These are phyloP conservation scores for Sporisorium sorghi DNA, from an alignment of 1,284 basidiomycete species.

Conservation along the genomic window DNA sequence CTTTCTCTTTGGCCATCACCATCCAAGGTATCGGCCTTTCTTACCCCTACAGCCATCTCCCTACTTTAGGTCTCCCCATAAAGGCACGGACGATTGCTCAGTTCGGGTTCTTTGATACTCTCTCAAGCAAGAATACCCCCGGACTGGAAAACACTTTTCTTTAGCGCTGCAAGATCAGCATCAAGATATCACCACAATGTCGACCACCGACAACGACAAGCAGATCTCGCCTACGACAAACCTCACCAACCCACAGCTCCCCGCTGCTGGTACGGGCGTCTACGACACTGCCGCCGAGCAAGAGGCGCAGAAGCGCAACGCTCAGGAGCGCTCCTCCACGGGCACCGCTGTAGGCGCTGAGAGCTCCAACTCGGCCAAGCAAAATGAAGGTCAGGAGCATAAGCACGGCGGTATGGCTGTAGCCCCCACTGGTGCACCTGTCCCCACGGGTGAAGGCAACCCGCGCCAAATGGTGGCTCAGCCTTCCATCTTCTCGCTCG, in stretches of 20 bases:
- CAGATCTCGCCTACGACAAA: constrained; percentile 35
- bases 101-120: neutral
- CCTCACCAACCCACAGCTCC: constrained; percentile 34
- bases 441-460: constrained; percentile 23
- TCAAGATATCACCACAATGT: constrained; percentile 9
- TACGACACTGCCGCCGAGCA: constrained; percentile 16
- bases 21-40: too few species aligned
- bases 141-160: neutral
- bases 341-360: constrained; percentile 22
- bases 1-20: too few species aligned
- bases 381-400: constrained; percentile 6
- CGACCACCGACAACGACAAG: constrained; percentile 6
- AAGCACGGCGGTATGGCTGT: constrained; percentile 33
- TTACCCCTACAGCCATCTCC: too few species aligned
- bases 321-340: neutral
- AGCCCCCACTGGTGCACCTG: constrained; percentile 40
- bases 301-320: neutral
- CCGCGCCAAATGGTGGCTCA: constrained; percentile 35
- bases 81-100: too few species aligned
- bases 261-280: constrained; percentile 38
- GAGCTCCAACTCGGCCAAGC: neutral
- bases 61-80: too few species aligned
- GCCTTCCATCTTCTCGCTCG: constrained; percentile 40
- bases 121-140: neutral
- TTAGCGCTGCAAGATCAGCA: neutral